Evolutionary conservation across 768 basidiomycete genomes (phyloP).

Genomic region (Cystofilobasidium capitatum): DNA sequence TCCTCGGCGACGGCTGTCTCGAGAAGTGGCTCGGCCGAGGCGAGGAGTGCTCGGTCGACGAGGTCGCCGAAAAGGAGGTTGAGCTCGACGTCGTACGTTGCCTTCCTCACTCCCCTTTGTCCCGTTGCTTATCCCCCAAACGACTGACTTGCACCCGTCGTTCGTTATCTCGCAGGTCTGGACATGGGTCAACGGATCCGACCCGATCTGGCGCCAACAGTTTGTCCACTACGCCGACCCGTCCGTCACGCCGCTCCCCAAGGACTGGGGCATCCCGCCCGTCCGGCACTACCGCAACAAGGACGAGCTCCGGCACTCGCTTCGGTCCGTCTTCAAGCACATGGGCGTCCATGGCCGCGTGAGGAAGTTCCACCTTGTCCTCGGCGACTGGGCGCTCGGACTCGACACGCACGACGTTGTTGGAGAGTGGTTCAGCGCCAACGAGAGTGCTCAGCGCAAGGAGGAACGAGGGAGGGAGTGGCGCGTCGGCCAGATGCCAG

Average conservation of each 20-base stretch:
- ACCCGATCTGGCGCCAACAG: constrained; percentile 12
- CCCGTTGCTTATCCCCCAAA: too few relatives aligned
- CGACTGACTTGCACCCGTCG: too few relatives aligned
- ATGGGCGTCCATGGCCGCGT: constrained; percentile 11
- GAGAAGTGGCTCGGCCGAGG: constrained; percentile 14
- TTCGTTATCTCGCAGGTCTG: not conserved
- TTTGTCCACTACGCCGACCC: constrained; percentile 4
- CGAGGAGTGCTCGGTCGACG: not conserved
- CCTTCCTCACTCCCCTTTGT: not conserved
- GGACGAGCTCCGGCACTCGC: constrained; percentile 12
- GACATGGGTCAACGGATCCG: constrained; percentile 25
- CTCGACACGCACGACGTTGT: not conserved
- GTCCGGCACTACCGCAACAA: constrained; percentile 23
- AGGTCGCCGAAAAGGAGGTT: not conserved
- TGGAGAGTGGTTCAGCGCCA: not conserved
- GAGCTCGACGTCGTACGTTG: constrained; percentile 13
- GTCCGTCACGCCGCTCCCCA: constrained; percentile 5
- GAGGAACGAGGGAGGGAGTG: constrained; percentile 1
- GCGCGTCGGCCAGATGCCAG: constrained; percentile 21
- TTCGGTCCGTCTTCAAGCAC: not conserved
- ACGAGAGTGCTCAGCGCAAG: not conserved
- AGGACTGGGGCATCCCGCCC: too few relatives aligned
- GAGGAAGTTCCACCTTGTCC: constrained; percentile 22
- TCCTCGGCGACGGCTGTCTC: constrained; percentile 18
- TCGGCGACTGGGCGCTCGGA: constrained; percentile 22